A percentile compares a stretch with the other conserved stretches of the same genome.
Conservation (phyloP, 139 green algal species). For the Coelastrella sp. region DNA sequence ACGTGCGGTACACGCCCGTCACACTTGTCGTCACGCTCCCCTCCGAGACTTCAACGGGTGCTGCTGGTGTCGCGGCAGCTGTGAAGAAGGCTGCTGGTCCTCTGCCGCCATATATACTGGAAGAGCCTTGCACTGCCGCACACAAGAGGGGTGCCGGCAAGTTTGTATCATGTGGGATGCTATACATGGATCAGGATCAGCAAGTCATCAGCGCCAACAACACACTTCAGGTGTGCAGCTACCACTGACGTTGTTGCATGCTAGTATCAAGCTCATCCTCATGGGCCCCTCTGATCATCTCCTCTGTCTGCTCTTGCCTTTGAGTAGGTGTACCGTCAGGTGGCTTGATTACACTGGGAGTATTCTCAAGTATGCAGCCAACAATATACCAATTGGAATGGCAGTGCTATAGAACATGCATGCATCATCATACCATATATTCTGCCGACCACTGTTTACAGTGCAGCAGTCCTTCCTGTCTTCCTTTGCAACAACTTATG, state of each 20-base stretch:
- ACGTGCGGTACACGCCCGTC: constrained; percentile 37
- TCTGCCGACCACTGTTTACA: neutral
- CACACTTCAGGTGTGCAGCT: constrained; percentile 13
- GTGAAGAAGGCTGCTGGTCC: neutral
- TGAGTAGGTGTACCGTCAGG: no score
- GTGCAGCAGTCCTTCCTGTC: neutral
- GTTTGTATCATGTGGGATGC: constrained; percentile 34
- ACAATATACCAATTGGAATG: no score
- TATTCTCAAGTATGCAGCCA: no score
- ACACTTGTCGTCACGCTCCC: constrained; percentile 58
- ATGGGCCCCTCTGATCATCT: neutral
- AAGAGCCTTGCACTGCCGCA: neutral
- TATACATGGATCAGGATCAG: constrained; percentile 18
- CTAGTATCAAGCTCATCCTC: neutral
- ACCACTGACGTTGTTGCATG: neutral
- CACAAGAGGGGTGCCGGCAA: neutral
- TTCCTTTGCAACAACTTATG: neutral
- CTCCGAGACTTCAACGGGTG: neutral
- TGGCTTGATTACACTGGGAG: no score
- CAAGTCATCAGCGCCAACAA: neutral
- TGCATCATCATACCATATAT: neutral
- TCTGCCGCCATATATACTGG: constrained; percentile 3
- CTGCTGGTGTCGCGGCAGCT: neutral
- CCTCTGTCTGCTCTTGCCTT: neutral
- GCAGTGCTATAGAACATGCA: neutral